Percentiles rank a stretch among this genome's conserved stretches.
Conservation (phyloP, 176 grass and related monocot species). For the Eleusine indica region DNA sequence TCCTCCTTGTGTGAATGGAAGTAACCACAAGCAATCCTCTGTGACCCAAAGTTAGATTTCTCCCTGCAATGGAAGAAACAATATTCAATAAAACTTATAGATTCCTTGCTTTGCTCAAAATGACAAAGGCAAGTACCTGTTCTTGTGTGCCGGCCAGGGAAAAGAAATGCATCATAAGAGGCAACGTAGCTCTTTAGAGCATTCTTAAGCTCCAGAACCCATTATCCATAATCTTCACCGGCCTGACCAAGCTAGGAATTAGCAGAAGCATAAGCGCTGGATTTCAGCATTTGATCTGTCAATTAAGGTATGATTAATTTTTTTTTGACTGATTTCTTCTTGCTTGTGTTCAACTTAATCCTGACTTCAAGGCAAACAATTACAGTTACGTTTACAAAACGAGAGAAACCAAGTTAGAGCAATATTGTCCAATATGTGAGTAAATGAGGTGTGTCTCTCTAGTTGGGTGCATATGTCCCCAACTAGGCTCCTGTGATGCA, state of each 20-base stretch:
- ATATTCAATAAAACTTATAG: neutral
- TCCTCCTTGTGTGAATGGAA: constrained; percentile 16
- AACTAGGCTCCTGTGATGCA: no score
- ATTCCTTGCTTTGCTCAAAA: constrained; percentile 55
- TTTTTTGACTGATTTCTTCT: neutral
- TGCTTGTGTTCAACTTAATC: neutral
- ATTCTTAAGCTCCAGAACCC: neutral
- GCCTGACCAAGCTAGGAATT: constrained; percentile 6
- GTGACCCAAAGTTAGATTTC: neutral
- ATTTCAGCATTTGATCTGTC: constrained; percentile 13
- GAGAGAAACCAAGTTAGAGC: neutral
- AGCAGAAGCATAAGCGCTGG: neutral
- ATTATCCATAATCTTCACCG: constrained; percentile 21
- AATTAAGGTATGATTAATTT: constrained; percentile 13
- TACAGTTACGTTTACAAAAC: neutral
- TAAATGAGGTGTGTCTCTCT: no score
- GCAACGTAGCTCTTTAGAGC: neutral
- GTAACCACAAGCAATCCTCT: neutral
- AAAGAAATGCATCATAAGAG: constrained; percentile 34
- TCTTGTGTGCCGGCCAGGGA: constrained; percentile 36
- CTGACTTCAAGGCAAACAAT: neutral
- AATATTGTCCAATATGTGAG: neutral
- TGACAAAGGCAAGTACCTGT: constrained; percentile 39
- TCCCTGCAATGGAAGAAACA: neutral
- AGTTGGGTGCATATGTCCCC: no score